Evolutionary conservation across 371 early-diverging fungal genomes (phyloP), one percentile per base, ranked within the genome.

Genomic region (Mucor saturninus): DNA sequence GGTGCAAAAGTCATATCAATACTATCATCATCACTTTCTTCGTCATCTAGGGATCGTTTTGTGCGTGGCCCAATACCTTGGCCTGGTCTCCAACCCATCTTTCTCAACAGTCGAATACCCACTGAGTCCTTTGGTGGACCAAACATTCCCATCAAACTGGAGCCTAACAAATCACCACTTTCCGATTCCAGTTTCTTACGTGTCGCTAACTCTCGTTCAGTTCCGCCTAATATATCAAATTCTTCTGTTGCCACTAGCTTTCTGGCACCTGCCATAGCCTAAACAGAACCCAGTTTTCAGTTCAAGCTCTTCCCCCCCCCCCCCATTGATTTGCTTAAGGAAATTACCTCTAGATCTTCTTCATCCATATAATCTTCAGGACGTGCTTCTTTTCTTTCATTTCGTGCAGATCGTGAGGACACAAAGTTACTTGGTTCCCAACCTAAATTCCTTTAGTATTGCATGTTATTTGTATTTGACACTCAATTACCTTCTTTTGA

Each of bases 281-380:
- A 54, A 35, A 5, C 5, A 51, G 10, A 26, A 45, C 38, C 21
- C 21, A 21, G 21, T 21, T 21, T 21, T 21, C 21, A 21, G 7
- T 46, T 2, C 59, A 30, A 56, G 8, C 4, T 45, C 0, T 14
- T 1, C 2, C 5, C 15, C 5, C 9, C 0, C 15, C 5, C 2
- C 5, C 15, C 5, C 9, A 14, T n/a, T 0, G 15, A 43, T 4
- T n/a, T 2, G 5, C 31, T 7, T 8, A 14, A 11, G 35, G 2
- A 8, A 26, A 14, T 45, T 76, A 83, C 93, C 67, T 83, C 84
- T 32, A 90, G 57, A 70, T 96, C 96, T 64, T 96, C 95, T 40
- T 93, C 94, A 68, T 96, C 96, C 96, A 96, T 96, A 55, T 85
- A 95, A 69, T 95, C 95, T 67, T 96, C 93, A 51, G 88, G 86